Evolutionary conservation across 257 asterid species (phyloP).

Genomic region (Linaria vulgaris): DNA sequence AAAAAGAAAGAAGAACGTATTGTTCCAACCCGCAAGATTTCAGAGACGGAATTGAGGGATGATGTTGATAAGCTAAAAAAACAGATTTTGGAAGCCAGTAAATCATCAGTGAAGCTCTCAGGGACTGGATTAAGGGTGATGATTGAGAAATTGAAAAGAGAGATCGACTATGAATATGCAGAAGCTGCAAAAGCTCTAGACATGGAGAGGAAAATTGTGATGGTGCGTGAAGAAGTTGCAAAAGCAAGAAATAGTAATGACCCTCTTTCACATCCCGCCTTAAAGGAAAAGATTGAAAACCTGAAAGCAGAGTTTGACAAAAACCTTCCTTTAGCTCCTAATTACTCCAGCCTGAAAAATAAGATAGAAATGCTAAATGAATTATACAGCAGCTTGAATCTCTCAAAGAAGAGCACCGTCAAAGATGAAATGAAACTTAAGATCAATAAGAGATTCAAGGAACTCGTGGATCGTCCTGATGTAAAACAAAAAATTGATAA

Average conservation of each 20-base stretch:
- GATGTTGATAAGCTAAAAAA: slow-evolving; percentile 66
- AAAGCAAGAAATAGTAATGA: slow-evolving; percentile 53
- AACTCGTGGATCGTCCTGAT: slow-evolving; percentile 48
- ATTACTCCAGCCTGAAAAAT: slow-evolving; percentile 50
- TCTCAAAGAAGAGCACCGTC: slow-evolving; percentile 34
- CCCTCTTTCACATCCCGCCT: slow-evolving; percentile 40
- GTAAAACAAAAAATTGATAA: slow-evolving; percentile 53
- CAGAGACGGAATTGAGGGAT: slow-evolving; percentile 50
- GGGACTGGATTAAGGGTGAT: slow-evolving; percentile 41
- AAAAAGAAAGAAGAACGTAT: slow-evolving; percentile 60
- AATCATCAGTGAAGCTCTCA: slow-evolving; percentile 36
- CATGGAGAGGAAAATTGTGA: slow-evolving; percentile 49
- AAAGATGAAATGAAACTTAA: slow-evolving; percentile 46
- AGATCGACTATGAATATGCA: slow-evolving; percentile 54
- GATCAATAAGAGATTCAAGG: slow-evolving; percentile 53
- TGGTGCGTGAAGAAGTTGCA: slow-evolving; percentile 57
- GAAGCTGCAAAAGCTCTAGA: slow-evolving; percentile 75
- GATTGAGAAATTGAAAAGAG: slow-evolving; percentile 55
- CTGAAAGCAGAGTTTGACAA: slow-evolving; percentile 50
- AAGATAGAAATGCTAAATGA: slow-evolving; percentile 62
- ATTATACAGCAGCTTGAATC: slow-evolving; percentile 42
- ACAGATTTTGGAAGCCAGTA: slow-evolving; percentile 49
- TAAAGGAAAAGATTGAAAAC: slow-evolving; percentile 61
- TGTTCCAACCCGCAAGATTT: slow-evolving; percentile 40
- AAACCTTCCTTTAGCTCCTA: slow-evolving; percentile 63